Evolutionary conservation across 2,329 filamentous ascomycete species (phyloP).

Genomic region (Epichloe scottii): DNA sequence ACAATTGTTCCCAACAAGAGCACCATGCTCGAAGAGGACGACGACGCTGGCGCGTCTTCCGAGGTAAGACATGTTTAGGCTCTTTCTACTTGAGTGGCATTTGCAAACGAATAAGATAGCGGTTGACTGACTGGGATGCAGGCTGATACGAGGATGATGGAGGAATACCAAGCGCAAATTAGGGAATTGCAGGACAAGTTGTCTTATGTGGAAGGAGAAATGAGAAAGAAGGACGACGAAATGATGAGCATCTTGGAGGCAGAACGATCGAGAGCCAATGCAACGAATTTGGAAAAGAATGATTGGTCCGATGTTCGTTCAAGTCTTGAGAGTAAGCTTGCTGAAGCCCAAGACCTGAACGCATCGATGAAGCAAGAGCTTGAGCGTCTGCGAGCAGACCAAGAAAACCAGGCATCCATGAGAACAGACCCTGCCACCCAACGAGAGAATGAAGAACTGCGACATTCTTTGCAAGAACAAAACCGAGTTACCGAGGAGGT

Average conservation of each 20-base stretch:
- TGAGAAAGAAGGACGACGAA: constrained; percentile 63
- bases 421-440: constrained; percentile 42
- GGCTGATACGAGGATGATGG: constrained; percentile 58
- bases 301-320: constrained; percentile 56
- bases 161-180: constrained; percentile 72
- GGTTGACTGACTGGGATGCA: constrained; percentile 19
- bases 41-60: constrained; percentile 38
- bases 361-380: constrained; percentile 69
- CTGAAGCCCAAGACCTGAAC: constrained; percentile 64
- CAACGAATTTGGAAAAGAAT: constrained; percentile 50
- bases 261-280: constrained; percentile 40
- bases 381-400: constrained; percentile 54
- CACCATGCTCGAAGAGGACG: constrained; percentile 92
- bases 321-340: constrained; percentile 60
- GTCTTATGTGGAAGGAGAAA: constrained; percentile 52
- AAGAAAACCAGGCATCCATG: constrained; percentile 11
- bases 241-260: constrained; percentile 46
- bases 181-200: constrained; percentile 63
- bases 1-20: constrained; percentile 97
- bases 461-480: constrained; percentile 56
- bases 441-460: constrained; percentile 57
- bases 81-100: neutral
- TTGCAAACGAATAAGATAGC: neutral
- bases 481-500: constrained; percentile 79
- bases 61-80: constrained; percentile 24